These are phyloP conservation scores for Cutaneotrichosporon cavernicola DNA, from an alignment of 1,284 basidiomycete species.

Conservation along the genomic window DNA sequence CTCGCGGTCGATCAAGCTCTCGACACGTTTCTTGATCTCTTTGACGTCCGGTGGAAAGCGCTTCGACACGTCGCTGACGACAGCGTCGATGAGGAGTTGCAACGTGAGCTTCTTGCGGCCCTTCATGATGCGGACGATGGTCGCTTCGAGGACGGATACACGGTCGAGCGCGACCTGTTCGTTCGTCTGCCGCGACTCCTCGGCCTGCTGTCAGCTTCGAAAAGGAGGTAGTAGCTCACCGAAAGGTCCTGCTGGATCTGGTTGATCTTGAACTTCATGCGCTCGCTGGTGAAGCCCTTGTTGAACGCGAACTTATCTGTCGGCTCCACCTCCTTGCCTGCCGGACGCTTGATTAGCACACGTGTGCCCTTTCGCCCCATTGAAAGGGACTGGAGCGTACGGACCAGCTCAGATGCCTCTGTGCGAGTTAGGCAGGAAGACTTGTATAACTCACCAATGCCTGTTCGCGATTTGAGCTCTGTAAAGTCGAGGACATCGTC, in stretches of 20 bases:
- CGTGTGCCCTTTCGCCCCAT: conserved; percentile 76
- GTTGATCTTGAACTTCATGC: conserved; percentile 84
- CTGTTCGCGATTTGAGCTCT: conserved; percentile 68
- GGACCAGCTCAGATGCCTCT: conserved; percentile 73
- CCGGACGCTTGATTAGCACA: conserved; percentile 77
- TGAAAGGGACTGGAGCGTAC: conserved; percentile 87
- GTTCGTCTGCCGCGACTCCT: conserved; percentile 82
- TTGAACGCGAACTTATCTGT: conserved; percentile 80
- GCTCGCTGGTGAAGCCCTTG: conserved; percentile 74
- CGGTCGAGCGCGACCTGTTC: conserved; percentile 82
- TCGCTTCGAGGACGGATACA: conserved; percentile 81
- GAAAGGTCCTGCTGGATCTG: conserved; percentile 92
- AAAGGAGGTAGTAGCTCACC: conserved; percentile 53
- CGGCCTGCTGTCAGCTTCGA: conserved; percentile 58
- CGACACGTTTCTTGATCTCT: conserved; percentile 80
- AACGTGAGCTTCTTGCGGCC: conserved; percentile 78
- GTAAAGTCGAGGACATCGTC: conserved; percentile 59
- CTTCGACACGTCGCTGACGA: conserved; percentile 65
- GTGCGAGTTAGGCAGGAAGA: conserved; percentile 6
- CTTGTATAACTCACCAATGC: conserved; percentile 64
- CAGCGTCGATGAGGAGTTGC: conserved; percentile 63
- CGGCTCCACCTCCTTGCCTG: conserved; percentile 74
- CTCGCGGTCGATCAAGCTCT: conserved; percentile 77
- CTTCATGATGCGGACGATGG: conserved; percentile 95
- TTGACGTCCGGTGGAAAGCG: conserved; percentile 57